Evolutionary conservation across 345 rosid species (phyloP).

Genomic region (Hibiscus mutabilis): DNA sequence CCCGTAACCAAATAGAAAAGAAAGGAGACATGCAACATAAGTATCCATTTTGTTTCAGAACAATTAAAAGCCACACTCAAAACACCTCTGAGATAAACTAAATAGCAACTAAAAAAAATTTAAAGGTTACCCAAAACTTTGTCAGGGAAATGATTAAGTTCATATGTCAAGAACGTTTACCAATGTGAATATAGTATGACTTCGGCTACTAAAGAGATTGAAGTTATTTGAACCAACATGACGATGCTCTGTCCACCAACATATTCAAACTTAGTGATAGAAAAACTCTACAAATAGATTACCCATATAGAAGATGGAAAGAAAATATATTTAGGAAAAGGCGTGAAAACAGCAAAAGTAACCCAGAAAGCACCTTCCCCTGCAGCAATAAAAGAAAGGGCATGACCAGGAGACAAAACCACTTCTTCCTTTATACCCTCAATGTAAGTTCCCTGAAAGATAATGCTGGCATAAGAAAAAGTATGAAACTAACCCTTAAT

Average conservation of each 20-base stretch:
- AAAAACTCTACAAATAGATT: not conserved
- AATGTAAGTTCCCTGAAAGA: constrained; percentile 84
- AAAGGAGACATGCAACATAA: not conserved
- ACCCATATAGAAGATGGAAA: not conserved
- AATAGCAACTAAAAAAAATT: not conserved
- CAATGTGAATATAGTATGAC: constrained; percentile 97
- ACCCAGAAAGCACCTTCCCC: constrained; percentile 69
- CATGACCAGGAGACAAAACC: constrained; percentile 98
- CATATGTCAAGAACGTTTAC: constrained; percentile 32
- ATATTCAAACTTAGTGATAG: constrained; percentile 4
- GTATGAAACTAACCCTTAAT: not conserved
- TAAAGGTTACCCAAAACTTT: not conserved
- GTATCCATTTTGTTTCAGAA: not conserved
- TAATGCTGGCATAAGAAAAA: not conserved
- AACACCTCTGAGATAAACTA: not conserved
- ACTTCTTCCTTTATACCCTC: constrained; percentile 99
- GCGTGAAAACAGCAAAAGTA: not conserved
- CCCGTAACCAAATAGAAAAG: constrained; percentile 1
- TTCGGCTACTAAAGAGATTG: constrained; percentile 94
- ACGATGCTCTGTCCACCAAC: constrained; percentile 78
- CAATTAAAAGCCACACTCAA: not conserved
- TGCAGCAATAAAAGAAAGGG: constrained; percentile 94
- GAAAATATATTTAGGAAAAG: not conserved
- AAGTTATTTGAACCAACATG: constrained; percentile 99
- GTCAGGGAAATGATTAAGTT: not conserved